These are phyloP conservation scores for Apiotrichum veenhuisii DNA, from an alignment of 1,284 basidiomycete species.

Conservation along the genomic window DNA sequence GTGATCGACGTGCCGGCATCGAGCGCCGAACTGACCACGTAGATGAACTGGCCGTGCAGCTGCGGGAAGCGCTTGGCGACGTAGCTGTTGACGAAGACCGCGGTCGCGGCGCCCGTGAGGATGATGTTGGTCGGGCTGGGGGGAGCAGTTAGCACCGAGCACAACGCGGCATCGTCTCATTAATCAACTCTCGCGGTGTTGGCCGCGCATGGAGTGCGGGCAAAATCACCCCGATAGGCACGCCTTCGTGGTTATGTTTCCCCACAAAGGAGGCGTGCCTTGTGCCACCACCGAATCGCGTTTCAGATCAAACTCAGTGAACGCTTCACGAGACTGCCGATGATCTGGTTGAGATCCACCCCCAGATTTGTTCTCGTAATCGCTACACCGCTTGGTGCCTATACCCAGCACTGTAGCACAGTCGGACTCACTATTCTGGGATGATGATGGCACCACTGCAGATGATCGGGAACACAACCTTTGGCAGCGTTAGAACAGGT, in stretches of 20 bases:
- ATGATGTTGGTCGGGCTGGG: slow-evolving; percentile 54
- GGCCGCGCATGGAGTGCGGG: neutral
- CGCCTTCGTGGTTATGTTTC: no score
- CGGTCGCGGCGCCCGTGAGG: slow-evolving; percentile 48
- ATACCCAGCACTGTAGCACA: neutral
- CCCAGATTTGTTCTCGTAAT: no score
- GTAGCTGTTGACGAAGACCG: slow-evolving; percentile 48
- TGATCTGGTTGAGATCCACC: no score
- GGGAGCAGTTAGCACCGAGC: neutral
- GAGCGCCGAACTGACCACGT: slow-evolving; percentile 50
- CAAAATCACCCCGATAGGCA: no score
- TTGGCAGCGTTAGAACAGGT: slow-evolving; percentile 7
- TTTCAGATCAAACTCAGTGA: no score
- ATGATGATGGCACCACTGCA: slow-evolving; percentile 50
- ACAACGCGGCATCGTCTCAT: neutral
- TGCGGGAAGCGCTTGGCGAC: slow-evolving; percentile 41
- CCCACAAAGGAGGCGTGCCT: no score
- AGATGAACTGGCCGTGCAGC: slow-evolving; percentile 39
- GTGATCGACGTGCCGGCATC: slow-evolving; percentile 53
- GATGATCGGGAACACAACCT: slow-evolving; percentile 54
- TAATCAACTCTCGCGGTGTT: neutral
- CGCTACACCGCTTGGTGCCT: neutral
- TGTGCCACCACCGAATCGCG: no score
- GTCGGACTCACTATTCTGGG: slow-evolving; percentile 44
- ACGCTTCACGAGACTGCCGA: no score